Percentiles rank a stretch among this genome's conserved stretches.
Evolutionary conservation across 2,329 filamentous ascomycete species (phyloP).

Genomic region (Neospermospora avenae): DNA sequence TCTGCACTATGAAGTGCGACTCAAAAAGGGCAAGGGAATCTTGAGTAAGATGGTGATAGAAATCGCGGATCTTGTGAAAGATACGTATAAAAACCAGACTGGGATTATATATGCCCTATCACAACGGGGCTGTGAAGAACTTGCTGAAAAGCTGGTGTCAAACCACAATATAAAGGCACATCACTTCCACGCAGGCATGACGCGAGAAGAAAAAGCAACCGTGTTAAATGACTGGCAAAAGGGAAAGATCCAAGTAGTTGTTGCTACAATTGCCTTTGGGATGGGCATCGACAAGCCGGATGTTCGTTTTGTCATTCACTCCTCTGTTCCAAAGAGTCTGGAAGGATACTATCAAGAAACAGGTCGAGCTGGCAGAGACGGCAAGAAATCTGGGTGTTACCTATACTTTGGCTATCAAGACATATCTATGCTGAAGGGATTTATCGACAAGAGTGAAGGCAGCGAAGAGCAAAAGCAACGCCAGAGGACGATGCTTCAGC

Average conservation of each 20-base stretch:
- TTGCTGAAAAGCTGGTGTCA: slow-evolving; percentile 65
- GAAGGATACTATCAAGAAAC: slow-evolving; percentile 99
- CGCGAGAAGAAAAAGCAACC: slow-evolving; percentile 60
- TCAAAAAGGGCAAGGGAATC: slow-evolving; percentile 61
- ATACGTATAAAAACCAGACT: slow-evolving; percentile 66
- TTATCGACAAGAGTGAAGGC: slow-evolving; percentile 82
- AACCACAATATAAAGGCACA: slow-evolving; percentile 66
- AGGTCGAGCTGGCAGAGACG: slow-evolving; percentile 89
- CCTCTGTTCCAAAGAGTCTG: slow-evolving; percentile 87
- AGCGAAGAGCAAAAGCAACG: slow-evolving; percentile 76
- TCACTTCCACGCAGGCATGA: slow-evolving; percentile 84
- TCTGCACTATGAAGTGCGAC: slow-evolving; percentile 78
- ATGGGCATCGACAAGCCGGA: slow-evolving; percentile 99
- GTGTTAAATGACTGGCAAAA: slow-evolving; percentile 82
- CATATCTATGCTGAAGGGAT: slow-evolving; percentile 66
- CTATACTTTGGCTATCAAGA: slow-evolving; percentile 85
- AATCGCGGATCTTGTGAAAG: slow-evolving; percentile 65
- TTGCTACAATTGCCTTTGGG: slow-evolving; percentile 96
- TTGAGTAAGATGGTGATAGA: slow-evolving; percentile 48
- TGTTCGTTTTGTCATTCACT: slow-evolving; percentile 94
- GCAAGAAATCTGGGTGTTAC: slow-evolving; percentile 81
- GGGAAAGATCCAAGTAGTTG: slow-evolving; percentile 79
- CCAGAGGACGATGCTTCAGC: slow-evolving; percentile 79
- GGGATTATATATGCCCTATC: slow-evolving; percentile 95
- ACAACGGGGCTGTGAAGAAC: slow-evolving; percentile 74